Percentiles rank a stretch among this genome's conserved stretches.
Evolutionary conservation across 306 rosid genomes (phyloP).

Genomic region (Gastrolobium bilobum): DNA sequence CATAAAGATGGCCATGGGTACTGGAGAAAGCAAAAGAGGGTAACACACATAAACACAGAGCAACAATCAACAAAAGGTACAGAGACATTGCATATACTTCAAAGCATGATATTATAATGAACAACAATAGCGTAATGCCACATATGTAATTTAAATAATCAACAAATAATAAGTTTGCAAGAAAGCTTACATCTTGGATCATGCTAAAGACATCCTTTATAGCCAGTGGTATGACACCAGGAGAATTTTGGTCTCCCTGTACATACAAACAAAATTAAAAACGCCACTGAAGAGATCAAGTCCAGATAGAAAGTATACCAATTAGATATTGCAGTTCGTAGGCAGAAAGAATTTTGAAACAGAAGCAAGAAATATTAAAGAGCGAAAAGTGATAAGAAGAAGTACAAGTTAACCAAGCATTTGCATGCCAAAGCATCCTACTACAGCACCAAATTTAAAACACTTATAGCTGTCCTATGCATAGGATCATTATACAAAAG

Average conservation of each 20-base stretch:
- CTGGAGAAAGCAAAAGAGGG: constrained; percentile 23
- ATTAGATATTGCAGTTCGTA: constrained; percentile 18
- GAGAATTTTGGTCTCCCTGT: constrained; percentile 96
- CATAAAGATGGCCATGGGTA: constrained; percentile 8
- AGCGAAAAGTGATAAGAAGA: background rate
- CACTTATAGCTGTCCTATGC: background rate
- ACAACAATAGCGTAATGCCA: background rate
- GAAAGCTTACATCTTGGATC: constrained; percentile 92
- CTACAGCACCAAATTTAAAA: background rate
- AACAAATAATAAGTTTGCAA: constrained; percentile 32
- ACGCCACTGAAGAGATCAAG: constrained; percentile 4
- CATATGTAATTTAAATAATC: constrained; percentile 15
- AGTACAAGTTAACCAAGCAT: constrained; percentile 10
- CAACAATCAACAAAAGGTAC: constrained; percentile 5
- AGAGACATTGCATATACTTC: background rate
- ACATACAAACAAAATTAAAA: constrained; percentile 42
- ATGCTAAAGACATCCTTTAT: constrained; percentile 98
- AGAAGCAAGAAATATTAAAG: constrained; percentile 12
- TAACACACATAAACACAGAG: background rate
- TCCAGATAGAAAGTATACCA: background rate
- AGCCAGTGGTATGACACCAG: constrained; percentile 96
- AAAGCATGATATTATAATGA: constrained; percentile 24
- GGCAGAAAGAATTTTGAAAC: constrained; percentile 6
- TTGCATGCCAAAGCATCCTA: constrained; percentile 9
- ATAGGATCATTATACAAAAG: background rate